These are phyloP conservation scores for Hyaloscypha hepaticicola DNA, from an alignment of 495 filamentous ascomycete species.

Conservation along the genomic window DNA sequence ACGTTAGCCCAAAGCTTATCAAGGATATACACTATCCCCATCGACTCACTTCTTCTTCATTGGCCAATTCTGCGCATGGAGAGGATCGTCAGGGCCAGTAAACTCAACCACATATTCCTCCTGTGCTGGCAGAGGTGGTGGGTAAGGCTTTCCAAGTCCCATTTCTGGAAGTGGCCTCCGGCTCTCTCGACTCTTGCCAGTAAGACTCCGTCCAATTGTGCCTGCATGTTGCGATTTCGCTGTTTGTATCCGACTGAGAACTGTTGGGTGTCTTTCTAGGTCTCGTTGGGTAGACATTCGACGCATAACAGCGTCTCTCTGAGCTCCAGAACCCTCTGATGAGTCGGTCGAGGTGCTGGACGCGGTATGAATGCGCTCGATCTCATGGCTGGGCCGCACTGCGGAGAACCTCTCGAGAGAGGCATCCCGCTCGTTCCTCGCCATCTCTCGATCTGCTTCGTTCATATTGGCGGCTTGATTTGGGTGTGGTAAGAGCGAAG, in stretches of 20 bases:
- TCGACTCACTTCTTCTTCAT: slow-evolving; percentile 66
- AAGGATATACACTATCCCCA: slow-evolving; percentile 1
- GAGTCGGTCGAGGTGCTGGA: slow-evolving; percentile 51
- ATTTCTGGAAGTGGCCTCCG: slow-evolving; percentile 58
- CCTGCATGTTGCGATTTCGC: slow-evolving; percentile 69
- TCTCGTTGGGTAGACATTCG: slow-evolving; percentile 52
- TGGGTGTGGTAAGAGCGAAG: neutral
- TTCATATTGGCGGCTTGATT: slow-evolving; percentile 36
- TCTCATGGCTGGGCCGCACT: slow-evolving; percentile 30
- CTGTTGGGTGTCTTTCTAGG: slow-evolving; percentile 72
- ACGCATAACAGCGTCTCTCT: slow-evolving; percentile 30
- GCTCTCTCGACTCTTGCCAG: slow-evolving; percentile 45
- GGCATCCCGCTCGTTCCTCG: slow-evolving; percentile 43
- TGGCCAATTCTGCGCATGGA: slow-evolving; percentile 84
- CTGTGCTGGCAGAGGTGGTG: slow-evolving; percentile 65
- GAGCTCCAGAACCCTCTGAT: slow-evolving; percentile 25
- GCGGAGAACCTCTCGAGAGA: slow-evolving; percentile 27
- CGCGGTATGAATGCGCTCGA: slow-evolving; percentile 49
- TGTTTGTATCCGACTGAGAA: slow-evolving; percentile 74
- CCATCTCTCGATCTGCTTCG: slow-evolving; percentile 52
- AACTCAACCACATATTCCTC: slow-evolving; percentile 92
- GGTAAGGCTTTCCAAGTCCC: slow-evolving; percentile 77
- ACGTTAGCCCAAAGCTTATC: neutral
- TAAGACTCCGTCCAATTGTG: slow-evolving; percentile 64
- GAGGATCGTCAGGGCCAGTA: slow-evolving; percentile 71